phyloP scores from a whole-genome alignment of 805 yeast species.

The Saturnispora zaruensis region DNA sequence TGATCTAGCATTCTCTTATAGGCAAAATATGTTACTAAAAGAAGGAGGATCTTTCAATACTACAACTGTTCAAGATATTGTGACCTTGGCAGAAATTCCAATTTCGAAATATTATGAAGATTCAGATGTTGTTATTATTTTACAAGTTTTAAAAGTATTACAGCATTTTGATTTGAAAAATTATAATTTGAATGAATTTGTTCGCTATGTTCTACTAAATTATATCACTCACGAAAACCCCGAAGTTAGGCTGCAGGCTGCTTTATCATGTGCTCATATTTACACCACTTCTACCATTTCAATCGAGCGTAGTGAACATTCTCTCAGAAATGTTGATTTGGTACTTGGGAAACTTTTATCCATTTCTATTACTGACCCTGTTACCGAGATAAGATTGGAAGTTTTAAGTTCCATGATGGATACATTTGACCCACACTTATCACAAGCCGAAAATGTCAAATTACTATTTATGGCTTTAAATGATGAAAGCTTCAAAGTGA shows the following conservation, averaged over 20 bases:
- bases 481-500: constrained; percentile 80
- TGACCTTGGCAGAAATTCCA: constrained; percentile 18
- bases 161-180: constrained; percentile 66
- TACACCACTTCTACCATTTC: constrained; percentile 78
- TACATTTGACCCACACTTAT: constrained; percentile 80
- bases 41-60: constrained; percentile 43
- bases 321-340: constrained; percentile 75
- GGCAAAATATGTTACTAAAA: constrained; percentile 62
- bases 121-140: constrained; percentile 38
- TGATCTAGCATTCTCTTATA: constrained; percentile 64
- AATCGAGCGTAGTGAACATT: constrained; percentile 69
- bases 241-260: constrained; percentile 75
- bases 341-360: constrained; percentile 75
- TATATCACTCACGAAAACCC: constrained; percentile 77
- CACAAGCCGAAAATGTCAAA: constrained; percentile 87
- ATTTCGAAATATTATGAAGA: constrained; percentile 22
- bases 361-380: constrained; percentile 81
- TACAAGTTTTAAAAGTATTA: constrained; percentile 73
- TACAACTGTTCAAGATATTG: constrained; percentile 15
- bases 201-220: constrained; percentile 70
- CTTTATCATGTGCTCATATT: constrained; percentile 70
- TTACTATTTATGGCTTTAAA: constrained; percentile 80
- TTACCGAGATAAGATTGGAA: constrained; percentile 74
- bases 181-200: constrained; percentile 78
- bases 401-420: constrained; percentile 66